Conservation (phyloP, 2,329 filamentous ascomycete species). For the Biscogniauxia marginata region DNA sequence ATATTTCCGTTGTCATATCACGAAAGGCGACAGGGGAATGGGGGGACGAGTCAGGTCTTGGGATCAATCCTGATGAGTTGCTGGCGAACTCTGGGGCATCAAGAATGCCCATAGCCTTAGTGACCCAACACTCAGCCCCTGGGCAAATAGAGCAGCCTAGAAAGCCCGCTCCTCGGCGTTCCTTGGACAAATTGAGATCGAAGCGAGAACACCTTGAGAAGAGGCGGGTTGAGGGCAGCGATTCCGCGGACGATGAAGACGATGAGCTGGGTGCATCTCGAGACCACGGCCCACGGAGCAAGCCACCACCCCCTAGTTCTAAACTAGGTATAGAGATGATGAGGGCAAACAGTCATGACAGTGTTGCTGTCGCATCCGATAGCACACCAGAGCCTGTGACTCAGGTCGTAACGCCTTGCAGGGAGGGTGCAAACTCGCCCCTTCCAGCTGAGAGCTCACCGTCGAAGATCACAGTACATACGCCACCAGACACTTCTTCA, state of each 20-base stretch:
- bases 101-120: constrained; percentile 51
- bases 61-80: constrained; percentile 67
- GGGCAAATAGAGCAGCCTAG: constrained; percentile 54
- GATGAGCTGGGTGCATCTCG: constrained; percentile 71
- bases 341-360: constrained; percentile 92
- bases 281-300: constrained; percentile 45
- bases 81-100: constrained; percentile 27
- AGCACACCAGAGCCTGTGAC: constrained; percentile 52
- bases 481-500: constrained; percentile 31
- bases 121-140: constrained; percentile 65
- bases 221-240: constrained; percentile 68
- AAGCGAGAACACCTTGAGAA: constrained; percentile 76
- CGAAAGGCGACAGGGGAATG: constrained; percentile 75
- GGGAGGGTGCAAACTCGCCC: constrained; percentile 36
- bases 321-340: constrained; percentile 98
- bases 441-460: constrained; percentile 20
- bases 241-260: constrained; percentile 93
- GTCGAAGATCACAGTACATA: constrained; percentile 21
- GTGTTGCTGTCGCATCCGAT: constrained; percentile 57
- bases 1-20: constrained; percentile 72
- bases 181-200: constrained; percentile 69
- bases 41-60: constrained; percentile 69
- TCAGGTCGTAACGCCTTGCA: constrained; percentile 50
- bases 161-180: constrained; percentile 54
- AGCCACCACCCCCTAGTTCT: constrained; percentile 67